Evolutionary conservation across 2,329 filamentous ascomycete species (phyloP).

Genomic region (Harringtonia aguacate): DNA sequence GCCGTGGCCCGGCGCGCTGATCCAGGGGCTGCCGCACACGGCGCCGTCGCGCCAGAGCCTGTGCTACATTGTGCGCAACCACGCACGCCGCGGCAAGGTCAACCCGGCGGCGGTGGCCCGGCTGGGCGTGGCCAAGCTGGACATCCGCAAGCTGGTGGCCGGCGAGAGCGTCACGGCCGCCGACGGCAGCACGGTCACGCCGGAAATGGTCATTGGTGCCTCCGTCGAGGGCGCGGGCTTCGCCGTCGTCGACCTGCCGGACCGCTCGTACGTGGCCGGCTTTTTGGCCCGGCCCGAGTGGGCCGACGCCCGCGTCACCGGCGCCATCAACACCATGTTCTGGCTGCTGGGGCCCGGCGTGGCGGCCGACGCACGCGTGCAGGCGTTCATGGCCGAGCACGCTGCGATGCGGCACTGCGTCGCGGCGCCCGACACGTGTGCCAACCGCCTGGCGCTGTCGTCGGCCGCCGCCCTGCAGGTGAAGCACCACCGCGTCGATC

Average conservation of each 20-base stretch:
- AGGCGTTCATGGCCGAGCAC: constrained; percentile 57
- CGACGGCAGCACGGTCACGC: constrained; percentile 61
- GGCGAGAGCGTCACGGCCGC: constrained; percentile 54
- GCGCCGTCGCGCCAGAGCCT: constrained; percentile 56
- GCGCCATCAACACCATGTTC: constrained; percentile 55
- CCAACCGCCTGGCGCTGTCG: constrained; percentile 64
- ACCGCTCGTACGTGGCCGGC: constrained; percentile 55
- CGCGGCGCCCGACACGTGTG: constrained; percentile 60
- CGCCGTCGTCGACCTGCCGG: constrained; percentile 70
- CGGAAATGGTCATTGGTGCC: constrained; percentile 75
- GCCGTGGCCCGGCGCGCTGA: constrained; percentile 65
- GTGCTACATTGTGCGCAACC: constrained; percentile 76
- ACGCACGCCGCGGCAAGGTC: constrained; percentile 73
- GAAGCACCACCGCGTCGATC: constrained; percentile 62
- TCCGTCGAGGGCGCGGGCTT: constrained; percentile 59
- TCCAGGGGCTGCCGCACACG: constrained; percentile 57
- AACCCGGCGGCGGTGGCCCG: constrained; percentile 50
- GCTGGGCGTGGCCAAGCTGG: constrained; percentile 48
- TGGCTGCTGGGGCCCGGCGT: constrained; percentile 74
- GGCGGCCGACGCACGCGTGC: constrained; percentile 48
- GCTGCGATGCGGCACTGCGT: constrained; percentile 61
- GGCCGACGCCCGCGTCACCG: constrained; percentile 52
- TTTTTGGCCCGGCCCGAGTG: constrained; percentile 66
- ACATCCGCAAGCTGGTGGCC: constrained; percentile 49
- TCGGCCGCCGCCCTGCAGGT: constrained; percentile 56